A percentile compares a stretch with the other conserved stretches of the same genome.
Evolutionary conservation across 2,329 filamentous ascomycete species (phyloP).

Genomic region (Fusarium sp.): DNA sequence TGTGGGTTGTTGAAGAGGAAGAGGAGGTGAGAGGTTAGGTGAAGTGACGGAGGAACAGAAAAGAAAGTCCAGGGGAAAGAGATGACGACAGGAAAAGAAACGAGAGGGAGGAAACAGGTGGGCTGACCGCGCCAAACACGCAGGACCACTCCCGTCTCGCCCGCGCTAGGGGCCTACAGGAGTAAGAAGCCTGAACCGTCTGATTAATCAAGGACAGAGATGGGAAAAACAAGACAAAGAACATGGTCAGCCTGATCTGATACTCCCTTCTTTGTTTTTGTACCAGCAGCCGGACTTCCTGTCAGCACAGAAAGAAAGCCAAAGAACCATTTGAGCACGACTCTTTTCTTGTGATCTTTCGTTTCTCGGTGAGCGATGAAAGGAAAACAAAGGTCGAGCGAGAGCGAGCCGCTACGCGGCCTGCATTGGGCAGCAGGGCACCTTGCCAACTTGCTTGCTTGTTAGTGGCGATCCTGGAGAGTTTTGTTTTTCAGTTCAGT

Average conservation of each 20-base stretch:
- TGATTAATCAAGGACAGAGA: neutral
- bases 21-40: slow-evolving; percentile 21
- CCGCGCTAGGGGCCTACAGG: neutral
- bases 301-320: neutral
- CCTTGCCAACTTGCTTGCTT: slow-evolving; percentile 19
- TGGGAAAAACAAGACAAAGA: neutral
- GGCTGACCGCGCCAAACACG: slow-evolving; percentile 8
- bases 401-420: slow-evolving; percentile 14
- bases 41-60: slow-evolving; percentile 38
- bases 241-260: neutral
- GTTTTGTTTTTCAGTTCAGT: neutral
- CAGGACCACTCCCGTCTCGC: neutral
- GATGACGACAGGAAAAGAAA: slow-evolving; percentile 30
- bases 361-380: neutral
- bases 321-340: neutral
- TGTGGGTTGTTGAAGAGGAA: slow-evolving; percentile 39
- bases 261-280: neutral
- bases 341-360: slow-evolving; percentile 2
- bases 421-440: slow-evolving; percentile 13
- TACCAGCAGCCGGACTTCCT: neutral
- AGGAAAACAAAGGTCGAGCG: neutral
- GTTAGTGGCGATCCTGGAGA: slow-evolving; percentile 36
- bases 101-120: neutral
- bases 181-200: neutral
- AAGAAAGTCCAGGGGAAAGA: slow-evolving; percentile 37